Conservation (phyloP, 2,329 filamentous ascomycete species). For the Pseudogymnoascus sp. region DNA sequence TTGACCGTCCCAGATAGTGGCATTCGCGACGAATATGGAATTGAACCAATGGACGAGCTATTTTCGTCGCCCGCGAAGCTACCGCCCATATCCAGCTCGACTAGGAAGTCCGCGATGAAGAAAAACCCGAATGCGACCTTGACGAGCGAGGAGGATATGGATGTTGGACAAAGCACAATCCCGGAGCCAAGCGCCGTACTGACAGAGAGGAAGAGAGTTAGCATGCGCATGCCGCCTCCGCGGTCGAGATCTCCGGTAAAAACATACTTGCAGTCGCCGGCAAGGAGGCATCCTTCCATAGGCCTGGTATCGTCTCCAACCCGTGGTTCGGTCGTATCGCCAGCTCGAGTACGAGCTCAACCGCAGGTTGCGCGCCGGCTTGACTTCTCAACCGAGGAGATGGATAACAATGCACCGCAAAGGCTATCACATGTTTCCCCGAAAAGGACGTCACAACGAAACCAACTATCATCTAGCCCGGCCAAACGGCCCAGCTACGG, state of each 20-base stretch:
- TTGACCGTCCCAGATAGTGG: conserved; percentile 71
- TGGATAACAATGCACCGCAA: conserved; percentile 15
- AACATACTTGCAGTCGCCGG: conserved; percentile 29
- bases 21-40: conserved; percentile 79
- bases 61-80: conserved; percentile 77
- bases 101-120: conserved; percentile 3
- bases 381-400: conserved; percentile 26
- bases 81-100: conserved; percentile 28
- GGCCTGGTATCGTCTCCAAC: conserved; percentile 26
- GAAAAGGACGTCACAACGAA: conserved; percentile 15
- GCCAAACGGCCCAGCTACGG: not conserved
- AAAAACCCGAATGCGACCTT: conserved; percentile 35
- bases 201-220: conserved; percentile 30
- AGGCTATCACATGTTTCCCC: not conserved
- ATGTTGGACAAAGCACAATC: conserved; percentile 51
- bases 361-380: conserved; percentile 25
- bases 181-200: conserved; percentile 40
- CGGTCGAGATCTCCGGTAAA: conserved; percentile 30
- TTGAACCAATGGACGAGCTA: conserved; percentile 78
- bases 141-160: conserved; percentile 52
- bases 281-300: conserved; percentile 27
- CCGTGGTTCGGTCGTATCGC: conserved; percentile 22
- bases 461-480: conserved; percentile 12
- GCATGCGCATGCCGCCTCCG: conserved; percentile 26
- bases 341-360: conserved; percentile 20